phyloP scores from a whole-genome alignment of 163 green algal genomes.

The Prototheca wickerhamii region DNA sequence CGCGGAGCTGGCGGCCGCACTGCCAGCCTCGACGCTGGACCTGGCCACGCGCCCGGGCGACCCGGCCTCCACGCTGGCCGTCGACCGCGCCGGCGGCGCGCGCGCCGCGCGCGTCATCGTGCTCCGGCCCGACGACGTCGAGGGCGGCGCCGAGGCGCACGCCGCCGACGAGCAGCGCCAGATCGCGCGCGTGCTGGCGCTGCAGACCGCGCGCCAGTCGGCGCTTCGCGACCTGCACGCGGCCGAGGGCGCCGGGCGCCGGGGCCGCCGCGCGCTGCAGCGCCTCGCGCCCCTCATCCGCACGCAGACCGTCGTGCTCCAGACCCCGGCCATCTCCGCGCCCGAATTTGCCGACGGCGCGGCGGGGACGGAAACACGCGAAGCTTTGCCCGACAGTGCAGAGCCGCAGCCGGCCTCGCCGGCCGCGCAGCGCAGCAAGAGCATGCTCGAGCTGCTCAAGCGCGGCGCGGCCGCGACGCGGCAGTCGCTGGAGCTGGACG shows the following conservation, averaged over 20 bases:
- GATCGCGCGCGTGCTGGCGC: not conserved
- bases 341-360: no score
- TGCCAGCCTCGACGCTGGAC: not conserved
- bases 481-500: conserved; percentile 1
- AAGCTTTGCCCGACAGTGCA: no score
- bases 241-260: not conserved
- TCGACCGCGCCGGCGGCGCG: conserved; percentile 1
- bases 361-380: not conserved
- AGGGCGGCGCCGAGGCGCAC: not conserved
- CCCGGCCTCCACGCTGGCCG: not conserved
- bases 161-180: not conserved
- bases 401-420: no score
- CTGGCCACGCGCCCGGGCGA: not conserved
- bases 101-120: not conserved
- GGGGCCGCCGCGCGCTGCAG: no score
- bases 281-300: not conserved
- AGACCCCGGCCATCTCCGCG: not conserved
- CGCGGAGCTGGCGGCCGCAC: not conserved
- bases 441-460: not conserved
- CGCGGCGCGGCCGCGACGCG: not conserved
- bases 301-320: not conserved
- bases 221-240: not conserved
- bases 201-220: not conserved
- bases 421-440: no score
- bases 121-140: not conserved